Evolutionary conservation across 768 basidiomycete species (phyloP).

Genomic region (Mrakia frigida): DNA sequence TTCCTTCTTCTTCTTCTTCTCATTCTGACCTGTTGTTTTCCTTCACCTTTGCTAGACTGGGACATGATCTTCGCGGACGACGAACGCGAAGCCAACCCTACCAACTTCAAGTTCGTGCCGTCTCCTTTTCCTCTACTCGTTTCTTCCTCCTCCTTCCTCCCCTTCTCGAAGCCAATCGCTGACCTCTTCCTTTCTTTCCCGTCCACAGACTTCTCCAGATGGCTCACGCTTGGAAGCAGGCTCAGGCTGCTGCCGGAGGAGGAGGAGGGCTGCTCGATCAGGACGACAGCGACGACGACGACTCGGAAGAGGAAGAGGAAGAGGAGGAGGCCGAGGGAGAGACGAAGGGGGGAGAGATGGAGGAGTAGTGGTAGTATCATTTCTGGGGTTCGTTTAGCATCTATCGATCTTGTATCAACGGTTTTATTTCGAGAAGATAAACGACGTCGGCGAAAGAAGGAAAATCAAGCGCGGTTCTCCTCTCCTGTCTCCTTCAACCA

Average conservation of each 20-base stretch:
- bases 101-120: constrained; percentile 66
- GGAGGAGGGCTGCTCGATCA: constrained; percentile 10
- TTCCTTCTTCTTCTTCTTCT: neutral
- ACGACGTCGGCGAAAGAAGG: no score
- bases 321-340: neutral
- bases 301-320: constrained; percentile 14
- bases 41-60: constrained; percentile 63
- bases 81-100: constrained; percentile 85
- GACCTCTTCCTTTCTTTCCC: neutral
- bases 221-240: constrained; percentile 73
- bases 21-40: neutral
- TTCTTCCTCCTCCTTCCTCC: neutral
- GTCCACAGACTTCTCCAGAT: constrained; percentile 72
- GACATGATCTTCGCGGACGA: constrained; percentile 95
- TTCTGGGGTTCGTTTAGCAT: neutral
- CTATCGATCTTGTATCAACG: constrained; percentile 2
- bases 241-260: constrained; percentile 28
- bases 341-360: constrained; percentile 13
- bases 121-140: neutral
- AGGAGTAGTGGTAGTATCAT: neutral
- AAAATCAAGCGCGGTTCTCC: neutral
- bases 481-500: neutral
- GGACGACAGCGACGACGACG: constrained; percentile 30
- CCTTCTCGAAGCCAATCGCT: neutral
- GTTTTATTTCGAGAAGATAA: neutral